Conservation (phyloP, 345 rosid genomes). For the Lepidium didymum region DNA sequence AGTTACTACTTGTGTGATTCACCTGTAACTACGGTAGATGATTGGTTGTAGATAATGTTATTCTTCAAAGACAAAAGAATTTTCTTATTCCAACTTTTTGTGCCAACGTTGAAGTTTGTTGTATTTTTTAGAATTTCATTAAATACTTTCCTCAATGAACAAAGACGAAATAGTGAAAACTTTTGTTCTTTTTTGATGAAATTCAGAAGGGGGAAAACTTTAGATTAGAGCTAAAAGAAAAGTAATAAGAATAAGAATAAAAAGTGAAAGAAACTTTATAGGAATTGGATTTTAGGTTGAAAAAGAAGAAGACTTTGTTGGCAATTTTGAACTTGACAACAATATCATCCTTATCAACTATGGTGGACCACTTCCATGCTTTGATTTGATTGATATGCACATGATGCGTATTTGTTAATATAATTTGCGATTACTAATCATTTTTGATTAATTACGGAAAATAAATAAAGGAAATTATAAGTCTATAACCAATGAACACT, state of each 20-base stretch:
- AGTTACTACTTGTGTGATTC: background rate
- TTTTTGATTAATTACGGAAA: slow-evolving; percentile 15
- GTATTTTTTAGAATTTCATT: background rate
- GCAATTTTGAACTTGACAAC: slow-evolving; percentile 18
- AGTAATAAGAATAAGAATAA: background rate
- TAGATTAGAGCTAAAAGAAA: background rate
- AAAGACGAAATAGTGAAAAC: background rate
- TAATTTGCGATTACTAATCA: background rate
- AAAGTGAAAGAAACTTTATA: background rate
- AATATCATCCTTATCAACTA: slow-evolving; percentile 1
- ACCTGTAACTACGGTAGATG: background rate
- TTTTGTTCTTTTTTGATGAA: too few relatives aligned
- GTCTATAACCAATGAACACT: too few relatives aligned
- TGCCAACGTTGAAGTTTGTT: background rate
- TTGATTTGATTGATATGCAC: slow-evolving; percentile 2
- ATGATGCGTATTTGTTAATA: too few relatives aligned
- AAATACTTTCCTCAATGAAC: background rate
- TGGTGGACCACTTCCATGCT: slow-evolving; percentile 20
- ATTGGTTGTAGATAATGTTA: background rate
- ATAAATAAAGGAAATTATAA: background rate
- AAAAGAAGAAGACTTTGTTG: slow-evolving; percentile 14
- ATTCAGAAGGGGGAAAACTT: too few relatives aligned
- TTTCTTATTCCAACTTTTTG: background rate
- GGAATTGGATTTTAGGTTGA: slow-evolving; percentile 22
- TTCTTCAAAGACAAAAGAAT: background rate